Evolutionary conservation across 768 basidiomycete species (phyloP).

Genomic region (Lentinula sp.): DNA sequence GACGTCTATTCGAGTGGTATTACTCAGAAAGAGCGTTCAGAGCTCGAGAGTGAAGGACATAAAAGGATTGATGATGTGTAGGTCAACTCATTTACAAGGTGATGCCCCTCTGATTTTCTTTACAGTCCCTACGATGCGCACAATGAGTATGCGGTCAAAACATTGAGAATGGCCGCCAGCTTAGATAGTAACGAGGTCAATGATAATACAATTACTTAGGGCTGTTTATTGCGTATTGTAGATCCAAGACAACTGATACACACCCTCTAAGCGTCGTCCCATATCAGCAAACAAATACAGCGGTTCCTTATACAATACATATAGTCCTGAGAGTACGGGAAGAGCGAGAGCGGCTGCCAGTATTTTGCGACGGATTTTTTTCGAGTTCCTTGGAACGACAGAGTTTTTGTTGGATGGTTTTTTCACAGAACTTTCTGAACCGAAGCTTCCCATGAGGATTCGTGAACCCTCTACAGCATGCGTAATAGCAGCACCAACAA

Average conservation of each 20-base stretch:
- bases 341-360: constrained; percentile 29
- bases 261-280: constrained; percentile 43
- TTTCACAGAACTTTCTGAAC: not conserved
- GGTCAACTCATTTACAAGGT: constrained; percentile 21
- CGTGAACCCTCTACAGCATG: constrained; percentile 61
- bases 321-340: constrained; percentile 54
- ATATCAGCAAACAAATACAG: constrained; percentile 48
- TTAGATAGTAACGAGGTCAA: no score
- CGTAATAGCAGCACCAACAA: constrained; percentile 48
- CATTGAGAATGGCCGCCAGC: constrained; percentile 8
- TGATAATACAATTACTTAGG: not conserved
- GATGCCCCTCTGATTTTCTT: constrained; percentile 4
- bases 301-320: constrained; percentile 49
- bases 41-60: constrained; percentile 57
- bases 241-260: constrained; percentile 37
- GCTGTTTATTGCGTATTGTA: constrained; percentile 15
- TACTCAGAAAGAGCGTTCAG: constrained; percentile 51
- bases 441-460: constrained; percentile 42
- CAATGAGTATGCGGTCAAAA: constrained; percentile 52
- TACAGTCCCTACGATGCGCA: constrained; percentile 58
- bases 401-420: not conserved
- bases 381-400: constrained; percentile 22
- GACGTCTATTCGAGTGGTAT: constrained; percentile 52
- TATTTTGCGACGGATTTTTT: constrained; percentile 12
- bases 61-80: constrained; percentile 68